Evolutionary conservation across 2,329 filamentous ascomycete genomes (phyloP).

Genomic region (Grosmannia serpens): DNA sequence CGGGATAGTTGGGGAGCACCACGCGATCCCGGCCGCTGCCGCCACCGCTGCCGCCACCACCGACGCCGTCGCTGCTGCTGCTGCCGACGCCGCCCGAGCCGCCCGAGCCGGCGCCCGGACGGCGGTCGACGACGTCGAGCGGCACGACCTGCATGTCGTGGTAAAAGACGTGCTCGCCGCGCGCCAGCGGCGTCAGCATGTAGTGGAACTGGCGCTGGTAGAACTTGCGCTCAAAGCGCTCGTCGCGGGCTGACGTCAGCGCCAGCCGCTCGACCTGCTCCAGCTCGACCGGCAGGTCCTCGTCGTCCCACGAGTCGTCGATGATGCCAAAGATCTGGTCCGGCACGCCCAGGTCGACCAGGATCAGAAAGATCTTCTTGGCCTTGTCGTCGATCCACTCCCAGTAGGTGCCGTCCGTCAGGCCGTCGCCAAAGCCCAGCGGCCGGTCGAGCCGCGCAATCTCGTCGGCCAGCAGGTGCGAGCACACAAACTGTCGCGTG

Average conservation of each 20-base stretch:
- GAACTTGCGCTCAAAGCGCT: constrained; percentile 55
- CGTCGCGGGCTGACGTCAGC: constrained; percentile 47
- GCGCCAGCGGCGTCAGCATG: constrained; percentile 50
- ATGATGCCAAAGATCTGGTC: constrained; percentile 66
- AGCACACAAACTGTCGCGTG: constrained; percentile 54
- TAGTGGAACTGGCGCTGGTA: constrained; percentile 61
- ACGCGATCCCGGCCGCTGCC: constrained; percentile 43
- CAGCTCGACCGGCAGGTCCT: constrained; percentile 57
- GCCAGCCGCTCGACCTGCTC: constrained; percentile 54
- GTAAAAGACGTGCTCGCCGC: constrained; percentile 50
- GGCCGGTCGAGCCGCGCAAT: constrained; percentile 49
- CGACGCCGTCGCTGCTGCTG: constrained; percentile 10
- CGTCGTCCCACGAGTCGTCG: constrained; percentile 67
- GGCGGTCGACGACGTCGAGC: constrained; percentile 51
- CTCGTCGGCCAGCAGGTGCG: constrained; percentile 52
- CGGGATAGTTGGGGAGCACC: constrained; percentile 49
- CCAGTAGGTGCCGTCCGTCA: constrained; percentile 64
- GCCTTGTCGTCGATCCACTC: constrained; percentile 65
- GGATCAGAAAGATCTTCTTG: constrained; percentile 58
- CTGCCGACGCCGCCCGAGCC: background rate
- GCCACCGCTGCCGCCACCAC: constrained; percentile 38
- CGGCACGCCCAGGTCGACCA: constrained; percentile 57
- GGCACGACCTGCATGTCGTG: constrained; percentile 58
- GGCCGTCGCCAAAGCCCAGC: constrained; percentile 54
- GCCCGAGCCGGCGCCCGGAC: background rate